phyloP scores from a whole-genome alignment of 73 alveolate species.

The Blepharisma stoltei region DNA sequence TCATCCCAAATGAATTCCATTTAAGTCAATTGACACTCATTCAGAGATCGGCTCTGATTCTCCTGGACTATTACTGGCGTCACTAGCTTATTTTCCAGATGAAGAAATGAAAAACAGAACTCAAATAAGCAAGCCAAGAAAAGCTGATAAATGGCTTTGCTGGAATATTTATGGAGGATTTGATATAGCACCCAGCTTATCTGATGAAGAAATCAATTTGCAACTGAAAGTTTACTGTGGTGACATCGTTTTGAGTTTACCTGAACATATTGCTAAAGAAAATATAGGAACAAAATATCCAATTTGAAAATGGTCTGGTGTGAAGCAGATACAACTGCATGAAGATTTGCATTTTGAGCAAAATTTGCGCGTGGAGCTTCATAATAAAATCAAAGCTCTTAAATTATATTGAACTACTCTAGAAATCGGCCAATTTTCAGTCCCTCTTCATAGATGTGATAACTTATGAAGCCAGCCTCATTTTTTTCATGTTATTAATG shows the following conservation, averaged over 20 bases:
- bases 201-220: constrained; percentile 38
- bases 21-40: constrained; percentile 1
- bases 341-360: constrained; percentile 25
- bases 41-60: constrained; percentile 12
- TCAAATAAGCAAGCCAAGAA: constrained; percentile 44
- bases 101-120: constrained; percentile 33
- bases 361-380: constrained; percentile 10
- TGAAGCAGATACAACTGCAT: not conserved
- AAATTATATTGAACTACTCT: not conserved
- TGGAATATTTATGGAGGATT: constrained; percentile 47
- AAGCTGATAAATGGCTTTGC: constrained; percentile 37
- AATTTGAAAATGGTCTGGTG: constrained; percentile 23
- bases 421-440: constrained; percentile 31
- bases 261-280: not conserved
- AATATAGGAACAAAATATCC: constrained; percentile 15
- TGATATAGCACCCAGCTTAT: constrained; percentile 54
- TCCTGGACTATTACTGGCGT: constrained; percentile 8
- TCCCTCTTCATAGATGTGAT: constrained; percentile 26
- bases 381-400: not conserved
- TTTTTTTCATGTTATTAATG: constrained; percentile 31
- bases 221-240: constrained; percentile 47
- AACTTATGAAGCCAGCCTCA: constrained; percentile 30
- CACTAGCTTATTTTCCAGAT: constrained; percentile 15
- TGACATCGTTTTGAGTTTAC: constrained; percentile 22
- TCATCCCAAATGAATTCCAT: constrained; percentile 25